Evolutionary conservation across 371 early-diverging fungal genomes (phyloP), one percentile per base, ranked within the genome.

Genomic region (Globomyces sp.): DNA sequence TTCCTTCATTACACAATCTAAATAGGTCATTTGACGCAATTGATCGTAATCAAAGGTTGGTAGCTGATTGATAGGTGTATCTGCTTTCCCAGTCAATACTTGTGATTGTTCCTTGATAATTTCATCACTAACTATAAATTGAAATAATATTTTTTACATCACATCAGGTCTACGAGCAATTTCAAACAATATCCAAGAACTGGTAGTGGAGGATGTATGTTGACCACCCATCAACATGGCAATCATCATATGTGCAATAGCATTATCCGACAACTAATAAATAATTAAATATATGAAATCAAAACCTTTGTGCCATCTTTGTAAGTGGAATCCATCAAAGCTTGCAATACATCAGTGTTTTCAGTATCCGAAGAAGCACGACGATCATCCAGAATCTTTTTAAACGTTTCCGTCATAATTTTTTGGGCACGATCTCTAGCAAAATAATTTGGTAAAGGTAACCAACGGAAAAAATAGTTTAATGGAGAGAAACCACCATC

Each of bases 191-290:
- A 92, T 86, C 98, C 98, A 98, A 44, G 94, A 87, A 10, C 88
- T 82, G 24, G 97, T 95, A 36, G 98, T 94, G 9, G 96, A 92
- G 34, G 86, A 86, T 2, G 98, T 96, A 79, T 98, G 98, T 77
- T 96, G 96, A 13, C 98, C 98, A 51, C 93, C 98, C 86, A 98
- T 92, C 43, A 96, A 82, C 51, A 92, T 75, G 34, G 97, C 97
- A 82, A 96, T 98, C 90, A 95, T 88, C 85, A 98, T 87, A 83
- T 93, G 90, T 24, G 93, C 91, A 67, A 92, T 85, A 66, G 93
- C 92, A 47, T 84, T 76, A 67, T 96, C 94, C 4, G 78, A 69
- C 75, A 79, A 68, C 62, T 58, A 11, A 36, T 10, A 48, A 68
- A 44, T 4, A 67, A 11, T 34, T 41, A 51, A 41, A 24, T n/a